Base-by-base conservation (phyloP, 208 protist genomes). In the Trypanosoma grayi region DNA sequence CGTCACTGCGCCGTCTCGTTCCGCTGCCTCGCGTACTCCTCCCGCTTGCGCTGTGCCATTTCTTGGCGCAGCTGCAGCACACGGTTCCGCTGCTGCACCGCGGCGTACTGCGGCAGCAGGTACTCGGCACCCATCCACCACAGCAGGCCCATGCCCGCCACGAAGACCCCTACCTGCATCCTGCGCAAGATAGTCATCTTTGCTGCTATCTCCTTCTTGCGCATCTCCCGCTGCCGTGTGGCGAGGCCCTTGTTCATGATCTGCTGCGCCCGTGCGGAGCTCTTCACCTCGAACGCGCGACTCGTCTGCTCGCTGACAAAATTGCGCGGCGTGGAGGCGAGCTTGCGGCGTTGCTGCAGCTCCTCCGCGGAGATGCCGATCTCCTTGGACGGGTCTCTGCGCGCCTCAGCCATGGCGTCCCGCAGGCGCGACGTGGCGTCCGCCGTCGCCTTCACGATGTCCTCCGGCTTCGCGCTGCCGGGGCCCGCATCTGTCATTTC, bases 231-330 rank as follows among this genome's bases (percentile, higher is more conserved):
- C 69, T 90, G 80, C n/a, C 51, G 63, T 50, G 70, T 73, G 39
- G 80, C 62, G 16, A 92, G 59, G 14, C 87, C 87, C 14, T 75
- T 55, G 43, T 79, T 83, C 82, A 94, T 84, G 30, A 94, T 88
- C 65, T 94, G 87, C 70, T 92, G 84, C 31, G 87, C 84, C 13
- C 87, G 76, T 11, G 87, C 70, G 16, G 83, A 86, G 70, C 87
- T 92, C 65, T 84, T 87, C 61, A 94, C 85, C 20, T 89, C 83
- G 48, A 94, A 92, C 40, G 43, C 45, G 5, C 76, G 72, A 18
- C 65, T 61, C 0, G 76, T 78, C 2, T 53, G 40, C 0, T 76
- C 60, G 34, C 77, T 85, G 4, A 80, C 69, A 65, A 77, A 90
- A 24, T 54, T 67, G 46, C 75, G 81, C 18, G 84, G 71, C 28